Evolutionary conservation across 176 grass and related monocot species (phyloP).

Genomic region (Tillandsia fasciculata): DNA sequence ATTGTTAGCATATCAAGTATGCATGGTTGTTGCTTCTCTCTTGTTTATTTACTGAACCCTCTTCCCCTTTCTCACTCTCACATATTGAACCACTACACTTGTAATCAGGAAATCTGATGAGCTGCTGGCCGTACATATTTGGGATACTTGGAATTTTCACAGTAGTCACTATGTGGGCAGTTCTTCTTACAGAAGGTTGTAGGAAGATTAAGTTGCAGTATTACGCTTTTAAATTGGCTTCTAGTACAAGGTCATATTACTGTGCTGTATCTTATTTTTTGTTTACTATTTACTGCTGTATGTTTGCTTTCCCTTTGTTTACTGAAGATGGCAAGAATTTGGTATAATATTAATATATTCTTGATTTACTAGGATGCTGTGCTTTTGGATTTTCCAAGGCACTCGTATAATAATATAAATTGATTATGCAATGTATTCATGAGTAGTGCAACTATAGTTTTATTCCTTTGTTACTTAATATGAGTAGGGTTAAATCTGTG

Average conservation of each 20-base stretch:
- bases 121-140: conserved; percentile 68
- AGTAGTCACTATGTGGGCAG: conserved; percentile 83
- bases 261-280: conserved; percentile 7
- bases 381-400: no score
- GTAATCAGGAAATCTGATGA: conserved; percentile 47
- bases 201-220: conserved; percentile 98
- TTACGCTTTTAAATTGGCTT: conserved; percentile 91
- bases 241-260: conserved; percentile 56
- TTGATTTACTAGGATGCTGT: no score
- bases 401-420: no score
- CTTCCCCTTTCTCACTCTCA: conserved; percentile 10
- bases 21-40: not conserved
- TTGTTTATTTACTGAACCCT: not conserved
- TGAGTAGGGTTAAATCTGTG: no score
- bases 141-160: conserved; percentile 69
- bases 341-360: no score
- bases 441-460: no score
- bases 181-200: conserved; percentile 84
- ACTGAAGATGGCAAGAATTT: conserved; percentile 1
- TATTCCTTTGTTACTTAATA: no score
- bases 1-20: no score
- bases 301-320: conserved; percentile 2
- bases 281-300: conserved; percentile 7
- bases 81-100: not conserved
- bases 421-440: no score